phyloP scores from a whole-genome alignment of 2,329 filamentous ascomycete species.

The Talaromyces sp. region DNA sequence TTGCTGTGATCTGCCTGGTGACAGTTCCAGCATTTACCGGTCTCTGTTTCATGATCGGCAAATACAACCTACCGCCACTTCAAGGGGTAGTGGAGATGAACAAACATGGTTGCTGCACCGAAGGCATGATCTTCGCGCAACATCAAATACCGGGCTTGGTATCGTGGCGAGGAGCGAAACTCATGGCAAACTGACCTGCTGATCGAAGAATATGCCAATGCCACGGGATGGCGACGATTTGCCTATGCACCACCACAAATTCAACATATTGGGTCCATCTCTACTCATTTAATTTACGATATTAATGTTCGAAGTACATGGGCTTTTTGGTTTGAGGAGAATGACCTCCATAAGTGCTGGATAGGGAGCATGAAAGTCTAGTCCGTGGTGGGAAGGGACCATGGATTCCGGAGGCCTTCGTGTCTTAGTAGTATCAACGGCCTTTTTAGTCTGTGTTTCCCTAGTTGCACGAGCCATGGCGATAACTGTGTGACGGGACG shows the following conservation, averaged over 20 bases:
- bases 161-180: not conserved
- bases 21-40: too few relatives aligned
- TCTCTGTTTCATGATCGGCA: too few relatives aligned
- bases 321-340: not conserved
- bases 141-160: not conserved
- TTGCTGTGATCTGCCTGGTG: too few relatives aligned
- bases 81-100: too few relatives aligned
- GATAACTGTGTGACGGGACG: not conserved
- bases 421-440: not conserved
- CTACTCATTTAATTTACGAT: not conserved
- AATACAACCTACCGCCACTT: too few relatives aligned
- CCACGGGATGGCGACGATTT: not conserved
- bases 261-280: not conserved
- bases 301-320: not conserved
- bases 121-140: slow-evolving; percentile 31
- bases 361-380: not conserved
- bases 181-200: not conserved
- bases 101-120: slow-evolving; percentile 34
- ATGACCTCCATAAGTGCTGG: not conserved
- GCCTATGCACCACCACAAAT: not conserved
- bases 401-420: not conserved
- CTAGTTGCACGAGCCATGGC: not conserved
- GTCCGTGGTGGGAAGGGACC: not conserved
- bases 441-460: not conserved
- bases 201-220: not conserved